A percentile compares a stretch with the other conserved stretches of the same genome.
Conservation (phyloP, 805 yeast genomes). For the Hagleromyces aurorensis region DNA sequence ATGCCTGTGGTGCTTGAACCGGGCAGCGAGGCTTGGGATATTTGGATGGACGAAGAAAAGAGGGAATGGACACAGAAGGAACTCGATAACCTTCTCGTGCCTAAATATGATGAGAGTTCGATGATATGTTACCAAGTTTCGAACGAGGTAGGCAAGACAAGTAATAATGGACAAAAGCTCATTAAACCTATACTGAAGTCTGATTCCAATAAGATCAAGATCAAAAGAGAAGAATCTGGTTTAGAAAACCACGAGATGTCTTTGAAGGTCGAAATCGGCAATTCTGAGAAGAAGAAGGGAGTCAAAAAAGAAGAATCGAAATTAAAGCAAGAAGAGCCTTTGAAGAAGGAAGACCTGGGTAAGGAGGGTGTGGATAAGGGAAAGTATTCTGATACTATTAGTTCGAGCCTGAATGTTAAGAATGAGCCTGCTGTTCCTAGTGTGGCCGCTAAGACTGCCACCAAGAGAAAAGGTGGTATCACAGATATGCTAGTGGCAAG, state of each 20-base stretch:
- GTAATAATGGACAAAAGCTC: slow-evolving; percentile 36
- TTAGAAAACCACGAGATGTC: no score
- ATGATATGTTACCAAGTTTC: slow-evolving; percentile 50
- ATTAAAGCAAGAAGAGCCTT: slow-evolving; percentile 1
- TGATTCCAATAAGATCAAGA: slow-evolving; percentile 10
- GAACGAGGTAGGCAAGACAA: slow-evolving; percentile 55
- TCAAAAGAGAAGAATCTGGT: neutral
- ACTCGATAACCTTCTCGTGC: slow-evolving; percentile 35
- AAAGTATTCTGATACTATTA: no score
- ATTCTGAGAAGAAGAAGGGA: neutral
- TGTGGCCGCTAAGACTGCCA: no score
- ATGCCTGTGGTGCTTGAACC: slow-evolving; percentile 71
- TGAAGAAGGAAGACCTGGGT: neutral
- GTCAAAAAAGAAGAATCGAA: slow-evolving; percentile 1
- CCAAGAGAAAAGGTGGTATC: no score
- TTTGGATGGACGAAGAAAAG: slow-evolving; percentile 48
- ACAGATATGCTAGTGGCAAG: slow-evolving; percentile 1
- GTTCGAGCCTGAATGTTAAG: no score
- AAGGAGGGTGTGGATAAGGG: neutral
- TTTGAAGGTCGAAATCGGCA: neutral
- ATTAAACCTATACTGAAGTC: slow-evolving; percentile 24
- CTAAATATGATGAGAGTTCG: slow-evolving; percentile 28
- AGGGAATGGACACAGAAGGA: slow-evolving; percentile 34
- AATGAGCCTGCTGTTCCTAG: no score
- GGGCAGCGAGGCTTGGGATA: slow-evolving; percentile 45